phyloP scores from a whole-genome alignment of 2,329 filamentous ascomycete species.

The Colletotrichum incanum region DNA sequence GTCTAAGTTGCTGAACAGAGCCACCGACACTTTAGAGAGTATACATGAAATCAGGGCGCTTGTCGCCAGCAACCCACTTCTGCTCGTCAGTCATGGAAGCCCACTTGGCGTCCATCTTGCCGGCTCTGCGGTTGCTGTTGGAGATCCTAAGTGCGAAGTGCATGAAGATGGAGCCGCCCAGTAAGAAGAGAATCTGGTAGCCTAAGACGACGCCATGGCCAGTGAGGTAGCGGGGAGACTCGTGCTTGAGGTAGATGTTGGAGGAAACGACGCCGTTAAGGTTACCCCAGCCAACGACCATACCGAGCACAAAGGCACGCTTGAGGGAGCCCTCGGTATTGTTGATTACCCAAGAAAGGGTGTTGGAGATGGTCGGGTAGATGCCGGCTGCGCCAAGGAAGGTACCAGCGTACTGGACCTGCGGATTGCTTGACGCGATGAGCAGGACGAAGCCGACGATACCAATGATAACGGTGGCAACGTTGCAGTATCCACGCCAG shows the following conservation, averaged over 20 bases:
- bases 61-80: conserved; percentile 72
- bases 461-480: conserved; percentile 72
- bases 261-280: conserved; percentile 78
- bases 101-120: conserved; percentile 70
- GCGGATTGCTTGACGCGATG: conserved; percentile 66
- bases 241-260: conserved; percentile 72
- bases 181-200: conserved; percentile 75
- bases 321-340: conserved; percentile 75
- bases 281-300: conserved; percentile 86
- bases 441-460: conserved; percentile 79
- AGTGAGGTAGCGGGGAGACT: conserved; percentile 51
- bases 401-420: conserved; percentile 76
- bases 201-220: conserved; percentile 77
- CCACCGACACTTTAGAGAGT: conserved; percentile 46
- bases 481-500: conserved; percentile 78
- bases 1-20: background rate
- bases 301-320: conserved; percentile 79
- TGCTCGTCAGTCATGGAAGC: conserved; percentile 69
- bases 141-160: conserved; percentile 70
- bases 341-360: conserved; percentile 79
- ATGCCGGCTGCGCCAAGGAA: conserved; percentile 81
- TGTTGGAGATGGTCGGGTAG: conserved; percentile 80
- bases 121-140: conserved; percentile 71
- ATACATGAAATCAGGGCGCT: conserved; percentile 55
- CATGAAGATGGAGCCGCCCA: conserved; percentile 76